phyloP scores from a whole-genome alignment of 768 basidiomycete species.

The Rhodotorula paludigena region DNA sequence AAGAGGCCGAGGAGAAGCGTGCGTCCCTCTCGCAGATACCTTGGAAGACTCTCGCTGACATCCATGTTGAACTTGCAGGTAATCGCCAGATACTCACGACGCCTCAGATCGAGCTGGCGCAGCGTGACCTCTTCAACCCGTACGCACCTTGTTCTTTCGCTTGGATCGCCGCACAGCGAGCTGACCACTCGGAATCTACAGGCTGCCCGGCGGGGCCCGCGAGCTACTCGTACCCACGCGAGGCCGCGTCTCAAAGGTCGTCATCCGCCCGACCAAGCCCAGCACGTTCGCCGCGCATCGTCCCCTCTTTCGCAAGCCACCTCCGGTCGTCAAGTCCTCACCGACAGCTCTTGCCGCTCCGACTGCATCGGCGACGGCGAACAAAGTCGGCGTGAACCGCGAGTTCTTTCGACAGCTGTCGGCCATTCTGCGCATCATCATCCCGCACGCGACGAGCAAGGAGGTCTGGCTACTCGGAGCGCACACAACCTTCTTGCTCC shows the following conservation, averaged over 20 bases:
- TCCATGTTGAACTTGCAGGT: background rate
- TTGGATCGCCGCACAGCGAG: background rate
- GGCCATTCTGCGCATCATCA: slow-evolving; percentile 40
- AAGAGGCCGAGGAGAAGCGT: slow-evolving; percentile 20
- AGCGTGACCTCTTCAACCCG: slow-evolving; percentile 37
- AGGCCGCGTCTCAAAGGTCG: slow-evolving; percentile 35
- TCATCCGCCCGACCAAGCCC: slow-evolving; percentile 39
- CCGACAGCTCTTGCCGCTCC: background rate
- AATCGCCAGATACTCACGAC: slow-evolving; percentile 26
- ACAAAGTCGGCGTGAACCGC: slow-evolving; percentile 39
- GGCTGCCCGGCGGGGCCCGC: slow-evolving; percentile 30
- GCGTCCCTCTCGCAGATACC: background rate
- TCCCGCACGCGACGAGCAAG: slow-evolving; percentile 47
- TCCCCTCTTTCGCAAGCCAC: slow-evolving; percentile 28
- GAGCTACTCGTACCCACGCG: slow-evolving; percentile 42
- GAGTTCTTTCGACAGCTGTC: slow-evolving; percentile 42
- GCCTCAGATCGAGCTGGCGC: slow-evolving; percentile 38
- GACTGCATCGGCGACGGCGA: background rate
- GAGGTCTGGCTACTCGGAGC: slow-evolving; percentile 68
- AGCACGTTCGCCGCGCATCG: slow-evolving; percentile 39
- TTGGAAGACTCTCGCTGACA: background rate
- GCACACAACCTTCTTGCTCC: slow-evolving; percentile 79
- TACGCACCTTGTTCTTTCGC: background rate
- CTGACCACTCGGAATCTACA: background rate
- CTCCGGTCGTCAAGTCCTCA: background rate